Conservation (phyloP, 2,329 filamentous ascomycete species). For the Aspergillus sp. region DNA sequence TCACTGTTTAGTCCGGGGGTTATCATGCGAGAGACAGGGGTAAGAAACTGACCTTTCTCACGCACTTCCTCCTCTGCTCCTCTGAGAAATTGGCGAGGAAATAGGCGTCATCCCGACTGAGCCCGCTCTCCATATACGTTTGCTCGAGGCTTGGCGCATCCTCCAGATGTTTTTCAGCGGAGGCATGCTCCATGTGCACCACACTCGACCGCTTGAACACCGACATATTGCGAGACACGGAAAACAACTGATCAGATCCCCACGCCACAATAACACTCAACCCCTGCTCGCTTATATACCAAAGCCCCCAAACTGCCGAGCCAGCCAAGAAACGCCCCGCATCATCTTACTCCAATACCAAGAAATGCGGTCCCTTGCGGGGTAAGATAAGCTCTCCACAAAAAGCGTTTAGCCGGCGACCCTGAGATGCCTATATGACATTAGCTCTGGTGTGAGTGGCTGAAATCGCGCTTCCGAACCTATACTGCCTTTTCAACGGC, state of each 20-base stretch:
- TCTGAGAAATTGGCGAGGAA: not conserved
- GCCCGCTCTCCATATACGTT: not conserved
- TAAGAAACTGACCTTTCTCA: not conserved
- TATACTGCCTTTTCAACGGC: not conserved
- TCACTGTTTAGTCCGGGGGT: not conserved
- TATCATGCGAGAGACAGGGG: not conserved
- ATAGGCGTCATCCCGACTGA: not conserved
- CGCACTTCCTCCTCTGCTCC: not conserved
- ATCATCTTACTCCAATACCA: not conserved
- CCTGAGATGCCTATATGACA: not conserved
- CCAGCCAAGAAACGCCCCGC: not conserved
- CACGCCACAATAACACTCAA: too few relatives aligned
- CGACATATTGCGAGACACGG: not conserved
- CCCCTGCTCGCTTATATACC: not conserved
- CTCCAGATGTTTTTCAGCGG: not conserved
- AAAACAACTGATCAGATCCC: not conserved
- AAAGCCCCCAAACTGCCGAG: not conserved
- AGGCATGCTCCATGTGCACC: not conserved
- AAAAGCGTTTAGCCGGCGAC: not conserved
- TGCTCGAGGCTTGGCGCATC: not conserved
- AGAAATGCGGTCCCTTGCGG: not conserved
- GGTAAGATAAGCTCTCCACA: not conserved
- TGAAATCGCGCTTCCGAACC: not conserved
- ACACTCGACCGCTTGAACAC: not conserved
- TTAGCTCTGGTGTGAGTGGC: not conserved